These are phyloP conservation scores for Gastrolobium villosum DNA, from an alignment of 306 rosid genomes.

Conservation along the genomic window DNA sequence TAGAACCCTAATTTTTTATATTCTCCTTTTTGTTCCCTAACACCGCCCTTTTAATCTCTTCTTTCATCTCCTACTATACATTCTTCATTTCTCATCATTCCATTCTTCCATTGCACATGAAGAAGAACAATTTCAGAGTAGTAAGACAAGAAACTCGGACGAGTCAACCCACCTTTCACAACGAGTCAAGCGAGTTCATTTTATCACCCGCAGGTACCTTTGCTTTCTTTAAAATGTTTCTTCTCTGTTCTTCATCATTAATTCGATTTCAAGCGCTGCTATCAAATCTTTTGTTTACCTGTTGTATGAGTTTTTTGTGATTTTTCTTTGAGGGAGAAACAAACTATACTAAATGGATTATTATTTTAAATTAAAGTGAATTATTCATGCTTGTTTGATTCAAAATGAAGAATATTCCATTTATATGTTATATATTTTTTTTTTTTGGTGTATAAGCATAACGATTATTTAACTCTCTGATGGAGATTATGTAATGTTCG, in stretches of 20 bases:
- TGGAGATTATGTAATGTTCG: background rate
- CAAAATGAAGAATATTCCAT: slow-evolving; percentile 27
- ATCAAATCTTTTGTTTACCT: background rate
- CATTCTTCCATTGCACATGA: background rate
- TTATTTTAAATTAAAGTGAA: background rate
- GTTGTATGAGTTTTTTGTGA: background rate
- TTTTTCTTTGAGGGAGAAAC: background rate
- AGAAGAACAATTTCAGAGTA: slow-evolving; percentile 45
- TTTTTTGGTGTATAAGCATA: background rate
- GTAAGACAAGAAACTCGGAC: slow-evolving; percentile 7
- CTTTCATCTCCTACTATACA: no score
- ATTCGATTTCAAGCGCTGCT: background rate
- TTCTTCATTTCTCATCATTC: no score
- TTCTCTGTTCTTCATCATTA: background rate
- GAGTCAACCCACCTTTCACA: slow-evolving; percentile 37
- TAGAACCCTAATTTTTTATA: no score
- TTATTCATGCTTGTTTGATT: background rate
- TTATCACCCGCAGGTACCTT: slow-evolving; percentile 38
- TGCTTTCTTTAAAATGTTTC: slow-evolving; percentile 28
- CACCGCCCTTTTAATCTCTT: no score
- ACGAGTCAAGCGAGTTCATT: slow-evolving; percentile 7
- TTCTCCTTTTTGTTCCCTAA: no score
- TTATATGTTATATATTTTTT: background rate
- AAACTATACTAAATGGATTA: background rate
- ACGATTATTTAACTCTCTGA: background rate